A percentile compares a stretch with the other conserved stretches of the same genome.
phyloP scores from a whole-genome alignment of 108 stramenopile genomes.

The Fistulifera solaris region DNA sequence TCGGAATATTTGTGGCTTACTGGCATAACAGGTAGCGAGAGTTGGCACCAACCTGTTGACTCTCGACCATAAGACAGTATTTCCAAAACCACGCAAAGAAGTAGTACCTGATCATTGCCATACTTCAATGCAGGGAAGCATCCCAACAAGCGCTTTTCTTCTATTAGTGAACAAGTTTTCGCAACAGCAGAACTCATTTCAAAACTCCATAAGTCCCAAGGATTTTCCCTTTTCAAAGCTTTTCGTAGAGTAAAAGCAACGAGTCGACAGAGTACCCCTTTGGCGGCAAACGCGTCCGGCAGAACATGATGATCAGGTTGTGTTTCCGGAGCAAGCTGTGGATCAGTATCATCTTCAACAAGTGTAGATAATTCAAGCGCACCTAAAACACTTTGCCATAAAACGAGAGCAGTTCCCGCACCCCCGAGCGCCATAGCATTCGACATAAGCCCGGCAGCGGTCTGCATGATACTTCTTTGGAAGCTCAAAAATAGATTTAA shows the following conservation, averaged over 20 bases:
- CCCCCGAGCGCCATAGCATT: constrained; percentile 74
- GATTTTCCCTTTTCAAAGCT: constrained; percentile 49
- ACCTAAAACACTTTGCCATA: constrained; percentile 53
- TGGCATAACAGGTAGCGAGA: constrained; percentile 9
- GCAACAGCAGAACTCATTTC: constrained; percentile 62
- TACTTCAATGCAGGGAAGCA: constrained; percentile 4
- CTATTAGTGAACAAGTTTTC: constrained; percentile 55
- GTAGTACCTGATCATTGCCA: constrained; percentile 56
- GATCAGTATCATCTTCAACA: constrained; percentile 11
- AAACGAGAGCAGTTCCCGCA: constrained; percentile 61
- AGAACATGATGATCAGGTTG: not conserved
- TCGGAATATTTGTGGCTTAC: not conserved
- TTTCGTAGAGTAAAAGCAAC: constrained; percentile 55
- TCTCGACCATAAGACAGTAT: constrained; percentile 70
- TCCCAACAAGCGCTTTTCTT: constrained; percentile 64
- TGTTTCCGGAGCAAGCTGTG: constrained; percentile 1
- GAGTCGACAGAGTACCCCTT: constrained; percentile 54
- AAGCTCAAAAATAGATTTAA: constrained; percentile 25
- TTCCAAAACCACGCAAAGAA: constrained; percentile 52
- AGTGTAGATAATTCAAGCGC: constrained; percentile 19
- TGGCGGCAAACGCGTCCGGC: constrained; percentile 4
- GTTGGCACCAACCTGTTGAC: constrained; percentile 63
- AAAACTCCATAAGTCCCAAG: constrained; percentile 55
- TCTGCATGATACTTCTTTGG: constrained; percentile 52
- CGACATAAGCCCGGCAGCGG: constrained; percentile 47